Conservation (phyloP, 2,329 filamentous ascomycete genomes). For the Fusarium sp. region DNA sequence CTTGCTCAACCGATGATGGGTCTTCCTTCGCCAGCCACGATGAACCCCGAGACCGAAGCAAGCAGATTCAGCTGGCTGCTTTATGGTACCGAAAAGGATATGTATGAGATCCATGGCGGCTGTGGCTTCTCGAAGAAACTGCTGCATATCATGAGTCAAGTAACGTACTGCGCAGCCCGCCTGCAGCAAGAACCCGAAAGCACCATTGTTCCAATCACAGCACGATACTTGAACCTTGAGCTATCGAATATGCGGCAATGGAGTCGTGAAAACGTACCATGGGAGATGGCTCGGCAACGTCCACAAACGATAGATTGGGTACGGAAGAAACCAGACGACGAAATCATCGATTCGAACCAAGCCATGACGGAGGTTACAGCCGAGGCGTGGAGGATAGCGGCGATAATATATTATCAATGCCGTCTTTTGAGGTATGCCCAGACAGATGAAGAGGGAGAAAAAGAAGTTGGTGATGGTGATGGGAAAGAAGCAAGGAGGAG, state of each 20-base stretch:
- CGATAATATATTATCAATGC: conserved; percentile 54
- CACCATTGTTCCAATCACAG: conserved; percentile 48
- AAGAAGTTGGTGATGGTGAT: not conserved
- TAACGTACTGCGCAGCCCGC: conserved; percentile 52
- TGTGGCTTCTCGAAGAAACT: conserved; percentile 57
- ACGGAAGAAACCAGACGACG: conserved; percentile 37
- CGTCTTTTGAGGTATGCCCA: conserved; percentile 51
- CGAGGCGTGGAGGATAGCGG: conserved; percentile 56
- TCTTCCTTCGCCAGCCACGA: conserved; percentile 44
- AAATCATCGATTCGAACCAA: conserved; percentile 43
- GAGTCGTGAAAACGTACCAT: conserved; percentile 47
- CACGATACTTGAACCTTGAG: conserved; percentile 43
- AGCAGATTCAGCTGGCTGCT: conserved; percentile 54
- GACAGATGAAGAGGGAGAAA: not conserved
- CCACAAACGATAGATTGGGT: conserved; percentile 48
- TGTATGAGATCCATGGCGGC: conserved; percentile 54
- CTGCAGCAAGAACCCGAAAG: conserved; percentile 50
- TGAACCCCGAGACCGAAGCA: conserved; percentile 47
- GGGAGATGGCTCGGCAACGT: conserved; percentile 31
- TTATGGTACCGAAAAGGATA: conserved; percentile 51
- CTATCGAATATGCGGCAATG: conserved; percentile 51
- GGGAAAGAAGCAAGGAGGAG: not conserved
- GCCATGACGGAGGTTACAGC: conserved; percentile 56
- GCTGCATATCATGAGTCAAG: conserved; percentile 52
- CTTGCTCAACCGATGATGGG: conserved; percentile 54